These are phyloP conservation scores for Spathaspora arborariae DNA, from an alignment of 805 yeast genomes.

Conservation along the genomic window DNA sequence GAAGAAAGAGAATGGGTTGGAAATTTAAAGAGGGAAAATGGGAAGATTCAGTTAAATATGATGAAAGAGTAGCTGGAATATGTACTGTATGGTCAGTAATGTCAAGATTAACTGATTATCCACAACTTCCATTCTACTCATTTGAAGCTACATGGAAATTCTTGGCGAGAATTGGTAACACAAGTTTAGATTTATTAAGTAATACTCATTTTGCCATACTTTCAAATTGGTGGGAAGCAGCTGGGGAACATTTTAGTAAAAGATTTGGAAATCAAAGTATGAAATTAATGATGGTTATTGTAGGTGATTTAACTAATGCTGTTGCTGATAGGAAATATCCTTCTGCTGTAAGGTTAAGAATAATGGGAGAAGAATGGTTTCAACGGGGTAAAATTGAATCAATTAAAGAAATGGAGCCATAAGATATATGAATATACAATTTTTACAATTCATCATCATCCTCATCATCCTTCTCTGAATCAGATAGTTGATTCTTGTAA, in stretches of 20 bases:
- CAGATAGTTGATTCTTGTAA: slow-evolving; percentile 24
- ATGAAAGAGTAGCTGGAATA: slow-evolving; percentile 86
- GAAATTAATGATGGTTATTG: slow-evolving; percentile 52
- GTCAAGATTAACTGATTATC: slow-evolving; percentile 38
- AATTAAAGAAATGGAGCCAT: slow-evolving; percentile 41
- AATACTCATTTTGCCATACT: slow-evolving; percentile 70
- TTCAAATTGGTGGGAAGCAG: slow-evolving; percentile 91
- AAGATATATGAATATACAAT: slow-evolving; percentile 7
- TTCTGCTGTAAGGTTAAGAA: slow-evolving; percentile 72
- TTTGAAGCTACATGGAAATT: slow-evolving; percentile 56
- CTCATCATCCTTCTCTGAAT: slow-evolving; percentile 7
- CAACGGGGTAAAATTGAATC: slow-evolving; percentile 42
- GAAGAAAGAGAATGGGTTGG: slow-evolving; percentile 87
- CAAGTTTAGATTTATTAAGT: slow-evolving; percentile 43
- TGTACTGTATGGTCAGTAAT: slow-evolving; percentile 75
- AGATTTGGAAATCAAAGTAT: slow-evolving; percentile 67
- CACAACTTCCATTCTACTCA: slow-evolving; percentile 42
- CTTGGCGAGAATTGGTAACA: slow-evolving; percentile 68
- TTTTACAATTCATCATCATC: no score
- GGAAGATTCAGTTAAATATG: slow-evolving; percentile 65
- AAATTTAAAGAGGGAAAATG: slow-evolving; percentile 52
- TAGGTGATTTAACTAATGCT: slow-evolving; percentile 49
- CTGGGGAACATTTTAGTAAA: slow-evolving; percentile 51
- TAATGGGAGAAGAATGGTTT: slow-evolving; percentile 79
- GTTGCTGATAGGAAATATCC: slow-evolving; percentile 55